These are phyloP conservation scores for Cryphonectria nitschkei DNA, from an alignment of 2,329 filamentous ascomycete species.

Conservation along the genomic window DNA sequence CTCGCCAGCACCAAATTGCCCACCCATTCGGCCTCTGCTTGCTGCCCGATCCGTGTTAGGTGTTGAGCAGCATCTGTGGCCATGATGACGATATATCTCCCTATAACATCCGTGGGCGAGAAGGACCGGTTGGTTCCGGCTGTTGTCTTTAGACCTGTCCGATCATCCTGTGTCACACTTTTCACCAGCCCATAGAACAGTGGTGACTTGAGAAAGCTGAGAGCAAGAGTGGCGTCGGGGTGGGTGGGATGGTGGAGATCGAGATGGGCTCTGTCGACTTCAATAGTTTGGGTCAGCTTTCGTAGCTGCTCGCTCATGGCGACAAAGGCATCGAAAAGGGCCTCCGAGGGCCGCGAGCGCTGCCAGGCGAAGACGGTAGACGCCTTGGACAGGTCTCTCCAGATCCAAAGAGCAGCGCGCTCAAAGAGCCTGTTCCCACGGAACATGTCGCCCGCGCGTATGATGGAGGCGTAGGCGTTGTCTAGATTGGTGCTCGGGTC, in stretches of 20 bases:
- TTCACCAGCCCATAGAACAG: constrained; percentile 32
- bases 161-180: constrained; percentile 33
- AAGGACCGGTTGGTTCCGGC: constrained; percentile 28
- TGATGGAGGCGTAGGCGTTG: constrained; percentile 51
- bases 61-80: constrained; percentile 53
- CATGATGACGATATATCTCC: constrained; percentile 42
- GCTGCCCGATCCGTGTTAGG: constrained; percentile 45
- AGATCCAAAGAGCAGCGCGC: constrained; percentile 45
- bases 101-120: constrained; percentile 31
- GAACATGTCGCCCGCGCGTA: constrained; percentile 50
- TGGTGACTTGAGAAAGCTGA: constrained; percentile 38
- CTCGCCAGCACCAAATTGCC: constrained; percentile 38
- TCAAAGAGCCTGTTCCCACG: constrained; percentile 41
- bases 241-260: constrained; percentile 57
- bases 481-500: constrained; percentile 48
- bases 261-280: constrained; percentile 56
- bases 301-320: constrained; percentile 44
- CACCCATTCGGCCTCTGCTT: constrained; percentile 46
- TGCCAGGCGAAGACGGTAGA: constrained; percentile 56
- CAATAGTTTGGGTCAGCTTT: constrained; percentile 42
- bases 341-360: constrained; percentile 48
- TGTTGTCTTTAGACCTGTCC: constrained; percentile 18
- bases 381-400: constrained; percentile 54
- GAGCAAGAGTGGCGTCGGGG: constrained; percentile 51
- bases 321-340: constrained; percentile 57